These are phyloP conservation scores for Penstemon newberryi DNA, from an alignment of 257 asterid species.

Conservation along the genomic window DNA sequence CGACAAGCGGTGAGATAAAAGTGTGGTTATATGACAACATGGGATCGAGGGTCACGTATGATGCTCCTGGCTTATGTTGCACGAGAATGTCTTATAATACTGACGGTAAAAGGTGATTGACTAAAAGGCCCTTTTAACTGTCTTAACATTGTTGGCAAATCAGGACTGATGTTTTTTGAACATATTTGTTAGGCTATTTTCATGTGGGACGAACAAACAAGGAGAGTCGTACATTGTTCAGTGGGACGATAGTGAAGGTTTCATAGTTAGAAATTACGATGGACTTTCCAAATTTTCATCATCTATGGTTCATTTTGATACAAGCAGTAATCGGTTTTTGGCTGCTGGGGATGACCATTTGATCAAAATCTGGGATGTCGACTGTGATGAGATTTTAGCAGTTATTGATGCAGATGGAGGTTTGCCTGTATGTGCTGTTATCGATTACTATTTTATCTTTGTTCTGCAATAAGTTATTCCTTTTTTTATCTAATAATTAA, in stretches of 20 bases:
- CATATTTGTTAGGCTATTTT: slow-evolving; percentile 51
- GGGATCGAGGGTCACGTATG: slow-evolving; percentile 44
- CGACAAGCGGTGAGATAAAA: slow-evolving; percentile 71
- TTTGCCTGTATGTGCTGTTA: slow-evolving; percentile 47
- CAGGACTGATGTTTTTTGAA: slow-evolving; percentile 31
- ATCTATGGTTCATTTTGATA: slow-evolving; percentile 49
- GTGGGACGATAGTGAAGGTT: slow-evolving; percentile 63
- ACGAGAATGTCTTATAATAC: slow-evolving; percentile 62
- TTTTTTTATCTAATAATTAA: neutral
- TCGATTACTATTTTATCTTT: neutral
- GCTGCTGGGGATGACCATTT: slow-evolving; percentile 66
- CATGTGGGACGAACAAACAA: slow-evolving; percentile 64
- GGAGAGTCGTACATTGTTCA: slow-evolving; percentile 66
- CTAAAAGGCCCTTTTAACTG: neutral
- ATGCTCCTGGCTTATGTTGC: slow-evolving; percentile 55
- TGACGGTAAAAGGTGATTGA: slow-evolving; percentile 57
- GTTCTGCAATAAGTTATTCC: neutral
- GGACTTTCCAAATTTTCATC: slow-evolving; percentile 51
- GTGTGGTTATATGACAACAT: slow-evolving; percentile 58
- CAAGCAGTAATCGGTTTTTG: slow-evolving; percentile 41
- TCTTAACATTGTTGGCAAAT: neutral
- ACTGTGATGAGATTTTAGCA: slow-evolving; percentile 39
- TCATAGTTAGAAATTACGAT: slow-evolving; percentile 41
- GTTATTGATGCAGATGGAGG: slow-evolving; percentile 61
- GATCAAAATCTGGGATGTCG: slow-evolving; percentile 73